Conservation (phyloP, 352 stramenopile genomes). For the Pythium aquatile region DNA sequence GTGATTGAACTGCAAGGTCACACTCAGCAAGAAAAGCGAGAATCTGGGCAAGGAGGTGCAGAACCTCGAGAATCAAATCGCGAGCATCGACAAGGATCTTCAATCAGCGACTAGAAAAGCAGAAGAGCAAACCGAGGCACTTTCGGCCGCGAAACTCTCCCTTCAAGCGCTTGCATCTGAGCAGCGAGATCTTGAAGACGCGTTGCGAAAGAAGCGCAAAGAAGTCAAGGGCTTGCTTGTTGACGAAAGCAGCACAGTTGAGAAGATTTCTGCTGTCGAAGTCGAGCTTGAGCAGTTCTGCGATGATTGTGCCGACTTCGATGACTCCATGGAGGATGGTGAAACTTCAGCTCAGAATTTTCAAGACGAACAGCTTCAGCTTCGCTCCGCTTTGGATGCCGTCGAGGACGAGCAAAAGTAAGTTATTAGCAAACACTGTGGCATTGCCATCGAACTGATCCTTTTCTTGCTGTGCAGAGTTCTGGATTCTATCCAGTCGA, state of each 20-base stretch:
- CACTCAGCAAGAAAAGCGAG: neutral
- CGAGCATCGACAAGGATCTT: neutral
- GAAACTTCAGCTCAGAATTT: neutral
- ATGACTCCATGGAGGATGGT: slow-evolving; percentile 6
- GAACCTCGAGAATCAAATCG: neutral
- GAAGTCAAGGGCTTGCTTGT: neutral
- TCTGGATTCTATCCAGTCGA: slow-evolving; percentile 17
- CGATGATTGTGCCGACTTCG: neutral
- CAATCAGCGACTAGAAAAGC: neutral
- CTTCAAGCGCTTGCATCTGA: neutral
- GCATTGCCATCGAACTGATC: neutral
- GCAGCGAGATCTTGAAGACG: neutral
- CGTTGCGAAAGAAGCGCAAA: neutral
- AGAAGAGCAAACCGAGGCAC: neutral
- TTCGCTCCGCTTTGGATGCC: neutral
- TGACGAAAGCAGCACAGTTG: neutral
- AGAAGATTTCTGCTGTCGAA: slow-evolving; percentile 4
- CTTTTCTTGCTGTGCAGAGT: slow-evolving; percentile 4
- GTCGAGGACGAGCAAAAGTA: slow-evolving; percentile 17
- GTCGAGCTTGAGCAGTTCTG: neutral
- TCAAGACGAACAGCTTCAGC: neutral
- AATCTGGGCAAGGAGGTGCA: neutral
- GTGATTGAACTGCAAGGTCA: neutral
- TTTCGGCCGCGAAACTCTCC: neutral
- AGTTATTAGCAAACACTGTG: neutral